phyloP scores from a whole-genome alignment of 306 rosid species.

The Citrullus mucosospermus region DNA sequence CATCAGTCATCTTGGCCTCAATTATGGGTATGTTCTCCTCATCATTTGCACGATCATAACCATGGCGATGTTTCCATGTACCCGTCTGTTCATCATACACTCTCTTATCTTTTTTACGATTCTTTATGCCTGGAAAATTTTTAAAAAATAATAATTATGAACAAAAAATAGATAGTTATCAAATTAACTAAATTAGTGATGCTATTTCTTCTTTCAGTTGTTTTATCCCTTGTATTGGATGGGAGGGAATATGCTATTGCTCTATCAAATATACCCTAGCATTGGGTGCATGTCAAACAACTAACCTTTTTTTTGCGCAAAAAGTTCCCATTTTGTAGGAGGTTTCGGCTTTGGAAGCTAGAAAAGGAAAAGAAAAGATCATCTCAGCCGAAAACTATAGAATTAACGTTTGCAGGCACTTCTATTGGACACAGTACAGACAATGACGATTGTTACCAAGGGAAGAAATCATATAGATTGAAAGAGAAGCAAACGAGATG shows the following conservation, averaged over 20 bases:
- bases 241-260: background rate
- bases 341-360: conserved; percentile 82
- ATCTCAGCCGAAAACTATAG: background rate
- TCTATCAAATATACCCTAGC: background rate
- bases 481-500: background rate
- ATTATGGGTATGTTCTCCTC: conserved; percentile 75
- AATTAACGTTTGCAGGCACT: background rate
- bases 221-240: background rate
- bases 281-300: background rate
- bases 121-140: conserved; percentile 52
- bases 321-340: conserved; percentile 83
- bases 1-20: conserved; percentile 78
- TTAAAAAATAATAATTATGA: background rate
- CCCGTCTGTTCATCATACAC: conserved; percentile 51
- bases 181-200: background rate
- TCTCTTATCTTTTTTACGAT: conserved; percentile 56
- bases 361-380: conserved; percentile 7
- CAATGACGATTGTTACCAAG: background rate
- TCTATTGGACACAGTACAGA: background rate
- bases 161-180: background rate
- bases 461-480: background rate
- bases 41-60: conserved; percentile 85
- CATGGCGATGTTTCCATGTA: conserved; percentile 73
- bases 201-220: background rate
- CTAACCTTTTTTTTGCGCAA: conserved; percentile 77